Base-by-base conservation (phyloP, 1,284 basidiomycete genomes). In the Puccinia polysora region DNA sequence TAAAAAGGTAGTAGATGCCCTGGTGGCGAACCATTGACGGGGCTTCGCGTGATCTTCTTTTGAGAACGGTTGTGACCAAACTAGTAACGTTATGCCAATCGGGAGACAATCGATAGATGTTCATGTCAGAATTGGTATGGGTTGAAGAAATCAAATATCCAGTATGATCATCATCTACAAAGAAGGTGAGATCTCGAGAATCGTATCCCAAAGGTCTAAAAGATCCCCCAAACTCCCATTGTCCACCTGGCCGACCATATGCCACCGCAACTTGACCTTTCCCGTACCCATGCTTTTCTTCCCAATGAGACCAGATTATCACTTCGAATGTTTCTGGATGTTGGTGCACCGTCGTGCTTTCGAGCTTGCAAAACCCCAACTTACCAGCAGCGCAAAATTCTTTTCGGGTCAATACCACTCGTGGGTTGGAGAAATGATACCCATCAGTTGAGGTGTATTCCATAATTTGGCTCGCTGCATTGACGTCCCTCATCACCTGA, bases 291-390 rank as follows among this genome's bases (percentile, higher is more conserved):
- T 43, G 8, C 2, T 28, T 15, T 25, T 60, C 58, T 45, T 60
- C 58, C 58, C 58, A 60, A 60, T 60, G 58, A 18, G 58, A 32
- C 58, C 58, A 60, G 34, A 60, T 60, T 4, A 60, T 38, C 18
- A 60, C 58, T 38, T 60, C 58, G 2, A 18, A 25, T 15, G 58
- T 60, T 5, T 36, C 25, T 28, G 36, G 58, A n/a, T 60, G 4
- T 45, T 60, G 58, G 4, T 15, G 5, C 38, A 60, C 38, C 36
- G 58, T 20, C 2, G 28, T 23, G 8, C 34, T 2, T 45, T 60
- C 58, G 34, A 60, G 25, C 40, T 60, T 60, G 58, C 58, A 60
- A 23, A 45, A 12, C 20, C 58, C 58, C n/a, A 3, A 1, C 2
- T 6, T 18, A 30, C 20, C 18, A 1, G 2, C 10, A 4, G 58